phyloP scores from a whole-genome alignment of 192 early-diverging fungal genomes.

The Podila epicladia region DNA sequence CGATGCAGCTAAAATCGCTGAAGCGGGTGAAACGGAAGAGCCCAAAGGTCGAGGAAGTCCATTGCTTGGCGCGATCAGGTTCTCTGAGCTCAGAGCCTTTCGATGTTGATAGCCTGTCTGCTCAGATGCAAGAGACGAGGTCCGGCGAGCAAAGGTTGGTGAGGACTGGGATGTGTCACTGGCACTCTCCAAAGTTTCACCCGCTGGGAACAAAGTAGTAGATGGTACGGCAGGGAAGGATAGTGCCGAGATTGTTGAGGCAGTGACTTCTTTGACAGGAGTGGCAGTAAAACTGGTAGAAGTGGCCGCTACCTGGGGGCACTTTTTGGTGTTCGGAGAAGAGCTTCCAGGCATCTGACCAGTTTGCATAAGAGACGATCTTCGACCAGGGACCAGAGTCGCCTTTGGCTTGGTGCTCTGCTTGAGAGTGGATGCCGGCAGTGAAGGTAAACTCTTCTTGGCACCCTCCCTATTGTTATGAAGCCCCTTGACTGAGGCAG shows the following conservation, averaged over 20 bases:
- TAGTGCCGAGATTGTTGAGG: background rate
- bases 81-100: too few relatives aligned
- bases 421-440: background rate
- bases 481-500: too few relatives aligned
- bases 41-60: background rate
- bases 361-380: background rate
- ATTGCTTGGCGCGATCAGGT: background rate
- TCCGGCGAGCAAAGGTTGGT: background rate
- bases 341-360: background rate
- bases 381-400: background rate
- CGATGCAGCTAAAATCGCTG: background rate
- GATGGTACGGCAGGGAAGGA: background rate
- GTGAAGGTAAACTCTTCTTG: background rate
- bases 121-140: too few relatives aligned
- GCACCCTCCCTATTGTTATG: background rate
- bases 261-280: background rate
- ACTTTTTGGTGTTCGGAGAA: background rate
- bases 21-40: background rate
- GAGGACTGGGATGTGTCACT: background rate
- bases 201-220: background rate
- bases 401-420: constrained; percentile 2
- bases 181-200: background rate
- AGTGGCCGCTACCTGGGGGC: too few relatives aligned
- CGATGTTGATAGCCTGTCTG: too few relatives aligned
- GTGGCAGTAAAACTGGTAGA: too few relatives aligned